Conservation (phyloP, 2,329 filamentous ascomycete genomes). For the Paecilomyces sp. region DNA sequence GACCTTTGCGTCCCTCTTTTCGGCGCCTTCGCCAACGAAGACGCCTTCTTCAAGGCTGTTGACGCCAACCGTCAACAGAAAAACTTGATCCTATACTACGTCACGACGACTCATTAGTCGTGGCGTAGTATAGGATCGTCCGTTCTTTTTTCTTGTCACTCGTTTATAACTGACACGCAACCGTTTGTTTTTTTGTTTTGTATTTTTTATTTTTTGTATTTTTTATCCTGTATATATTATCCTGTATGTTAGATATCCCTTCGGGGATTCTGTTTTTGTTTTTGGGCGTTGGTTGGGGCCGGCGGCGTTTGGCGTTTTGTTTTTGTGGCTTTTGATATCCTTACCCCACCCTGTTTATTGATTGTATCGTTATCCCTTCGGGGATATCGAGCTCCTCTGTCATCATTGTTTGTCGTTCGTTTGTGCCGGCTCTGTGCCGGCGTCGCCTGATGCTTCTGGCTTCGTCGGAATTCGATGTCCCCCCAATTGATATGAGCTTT, state of each 20-base stretch:
- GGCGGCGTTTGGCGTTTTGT: background rate
- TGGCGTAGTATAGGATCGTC: background rate
- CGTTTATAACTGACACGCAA: background rate
- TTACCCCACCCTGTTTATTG: background rate
- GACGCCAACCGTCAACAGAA: constrained; percentile 20
- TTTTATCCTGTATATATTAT: background rate
- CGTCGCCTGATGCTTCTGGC: background rate
- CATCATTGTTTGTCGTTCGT: background rate
- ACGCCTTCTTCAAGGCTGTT: constrained; percentile 22
- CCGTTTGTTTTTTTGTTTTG: background rate
- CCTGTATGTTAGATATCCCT: background rate
- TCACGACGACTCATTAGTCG: constrained; percentile 7
- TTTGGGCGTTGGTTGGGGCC: background rate
- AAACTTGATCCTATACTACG: constrained; percentile 31
- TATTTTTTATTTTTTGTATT: background rate
- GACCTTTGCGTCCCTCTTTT: constrained; percentile 24
- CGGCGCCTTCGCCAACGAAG: constrained; percentile 19
- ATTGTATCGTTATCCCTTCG: background rate
- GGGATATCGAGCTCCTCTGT: background rate
- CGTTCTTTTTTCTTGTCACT: background rate
- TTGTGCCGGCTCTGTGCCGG: background rate
- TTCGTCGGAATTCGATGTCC: background rate
- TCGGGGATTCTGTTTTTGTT: background rate
- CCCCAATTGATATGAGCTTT: background rate
- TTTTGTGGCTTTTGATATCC: background rate